These are phyloP conservation scores for Hawksworthiomyces lignivorus DNA, from an alignment of 2,329 filamentous ascomycete genomes.

Conservation along the genomic window DNA sequence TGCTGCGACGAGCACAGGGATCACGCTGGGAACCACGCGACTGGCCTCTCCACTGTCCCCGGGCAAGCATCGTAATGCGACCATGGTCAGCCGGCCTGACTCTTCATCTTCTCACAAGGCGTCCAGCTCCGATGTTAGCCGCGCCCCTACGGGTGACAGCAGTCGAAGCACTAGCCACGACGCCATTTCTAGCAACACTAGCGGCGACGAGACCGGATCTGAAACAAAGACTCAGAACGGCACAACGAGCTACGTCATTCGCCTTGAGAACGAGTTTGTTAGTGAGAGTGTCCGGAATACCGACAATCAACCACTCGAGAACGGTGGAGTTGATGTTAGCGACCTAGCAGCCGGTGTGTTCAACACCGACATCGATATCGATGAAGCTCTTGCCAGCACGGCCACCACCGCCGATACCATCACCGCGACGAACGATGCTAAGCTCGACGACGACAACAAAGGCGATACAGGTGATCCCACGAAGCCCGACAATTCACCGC, in stretches of 20 bases:
- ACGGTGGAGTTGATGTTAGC: neutral
- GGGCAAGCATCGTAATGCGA: neutral
- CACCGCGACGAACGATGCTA: neutral
- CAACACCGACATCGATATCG: neutral
- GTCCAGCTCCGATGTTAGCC: constrained; percentile 23
- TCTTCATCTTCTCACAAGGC: constrained; percentile 5
- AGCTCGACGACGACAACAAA: neutral
- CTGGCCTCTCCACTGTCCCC: constrained; percentile 4
- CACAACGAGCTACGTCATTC: constrained; percentile 74
- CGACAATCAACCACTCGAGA: constrained; percentile 9
- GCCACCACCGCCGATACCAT: constrained; percentile 1
- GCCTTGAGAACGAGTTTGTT: constrained; percentile 76
- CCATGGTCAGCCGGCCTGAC: neutral
- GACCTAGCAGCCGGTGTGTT: constrained; percentile 1
- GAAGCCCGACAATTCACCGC: constrained; percentile 18
- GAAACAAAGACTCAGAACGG: constrained; percentile 47
- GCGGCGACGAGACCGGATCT: constrained; percentile 44
- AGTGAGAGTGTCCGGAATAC: constrained; percentile 53
- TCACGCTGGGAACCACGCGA: too few relatives aligned
- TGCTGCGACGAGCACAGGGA: too few relatives aligned
- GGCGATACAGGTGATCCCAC: constrained; percentile 17
- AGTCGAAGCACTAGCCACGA: constrained; percentile 54
- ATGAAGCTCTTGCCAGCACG: too few relatives aligned
- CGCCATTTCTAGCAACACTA: constrained; percentile 48
- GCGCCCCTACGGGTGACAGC: constrained; percentile 30